Percentiles rank a stretch among this genome's conserved stretches.
Conservation (phyloP, 345 rosid genomes). For the Hevea brasiliensis region DNA sequence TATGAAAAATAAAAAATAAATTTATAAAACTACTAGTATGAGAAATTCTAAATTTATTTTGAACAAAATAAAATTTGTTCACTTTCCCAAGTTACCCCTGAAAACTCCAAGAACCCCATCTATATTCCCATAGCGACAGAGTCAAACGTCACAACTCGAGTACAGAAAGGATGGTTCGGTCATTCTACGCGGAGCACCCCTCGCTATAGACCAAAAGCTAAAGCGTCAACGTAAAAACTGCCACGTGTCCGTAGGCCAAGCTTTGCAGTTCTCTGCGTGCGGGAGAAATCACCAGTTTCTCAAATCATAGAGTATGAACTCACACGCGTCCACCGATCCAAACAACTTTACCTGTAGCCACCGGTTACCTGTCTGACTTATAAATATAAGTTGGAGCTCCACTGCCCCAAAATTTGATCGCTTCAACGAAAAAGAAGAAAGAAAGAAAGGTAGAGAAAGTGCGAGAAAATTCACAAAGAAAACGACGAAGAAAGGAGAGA, state of each 20-base stretch:
- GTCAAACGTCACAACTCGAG: constrained; percentile 28
- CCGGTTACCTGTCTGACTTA: constrained; percentile 38
- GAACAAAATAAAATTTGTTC: no score
- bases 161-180: constrained; percentile 36
- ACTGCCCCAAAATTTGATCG: constrained; percentile 7
- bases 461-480: constrained; percentile 15
- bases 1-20: no score
- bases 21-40: no score
- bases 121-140: neutral
- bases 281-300: constrained; percentile 14
- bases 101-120: neutral
- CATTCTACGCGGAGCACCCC: constrained; percentile 1
- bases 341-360: constrained; percentile 16
- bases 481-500: neutral
- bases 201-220: neutral
- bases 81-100: neutral
- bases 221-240: constrained; percentile 32
- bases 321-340: constrained; percentile 41
- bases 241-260: constrained; percentile 38
- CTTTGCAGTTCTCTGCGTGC: neutral
- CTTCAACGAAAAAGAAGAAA: neutral
- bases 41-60: no score
- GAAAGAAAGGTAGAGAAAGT: neutral
- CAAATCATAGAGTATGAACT: constrained; percentile 15
- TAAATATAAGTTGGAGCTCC: constrained; percentile 20